A percentile compares a stretch with the other conserved stretches of the same genome.
These are phyloP conservation scores for Cladophialophora yegresii DNA, from an alignment of 2,329 filamentous ascomycete genomes.

Conservation along the genomic window DNA sequence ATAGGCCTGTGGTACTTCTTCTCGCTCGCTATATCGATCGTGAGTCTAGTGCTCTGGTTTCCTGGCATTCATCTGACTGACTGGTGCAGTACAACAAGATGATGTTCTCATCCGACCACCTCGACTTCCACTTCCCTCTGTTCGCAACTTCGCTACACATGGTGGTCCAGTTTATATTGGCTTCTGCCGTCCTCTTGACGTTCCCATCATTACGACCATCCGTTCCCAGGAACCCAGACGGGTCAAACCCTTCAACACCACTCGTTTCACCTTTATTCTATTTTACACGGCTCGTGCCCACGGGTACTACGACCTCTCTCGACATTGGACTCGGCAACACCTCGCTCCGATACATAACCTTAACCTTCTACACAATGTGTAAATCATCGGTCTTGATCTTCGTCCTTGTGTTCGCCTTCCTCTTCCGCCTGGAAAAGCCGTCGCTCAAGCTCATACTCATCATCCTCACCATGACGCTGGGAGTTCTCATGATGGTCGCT, in stretches of 20 bases:
- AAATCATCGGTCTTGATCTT: constrained; percentile 96
- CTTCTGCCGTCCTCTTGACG: constrained; percentile 75
- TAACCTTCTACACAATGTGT: constrained; percentile 99
- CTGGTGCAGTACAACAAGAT: constrained; percentile 90
- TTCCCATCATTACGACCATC: constrained; percentile 79
- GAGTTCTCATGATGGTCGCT: constrained; percentile 97
- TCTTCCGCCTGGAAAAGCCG: constrained; percentile 85
- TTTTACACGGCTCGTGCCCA: constrained; percentile 85
- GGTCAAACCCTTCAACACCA: constrained; percentile 49
- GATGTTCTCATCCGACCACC: constrained; percentile 84
- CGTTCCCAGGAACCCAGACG: constrained; percentile 39
- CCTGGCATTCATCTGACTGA: constrained; percentile 25
- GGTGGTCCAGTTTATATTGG: constrained; percentile 85
- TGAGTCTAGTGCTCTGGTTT: constrained; percentile 52
- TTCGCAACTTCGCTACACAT: constrained; percentile 96
- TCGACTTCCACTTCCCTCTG: constrained; percentile 90
- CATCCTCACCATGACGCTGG: constrained; percentile 86
- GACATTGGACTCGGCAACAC: constrained; percentile 97
- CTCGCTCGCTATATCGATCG: constrained; percentile 87
- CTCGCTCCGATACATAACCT: constrained; percentile 90
- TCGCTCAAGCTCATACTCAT: constrained; percentile 84
- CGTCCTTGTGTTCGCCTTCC: constrained; percentile 89
- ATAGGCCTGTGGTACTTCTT: constrained; percentile 90
- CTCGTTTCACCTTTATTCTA: constrained; percentile 90
- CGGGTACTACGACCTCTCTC: constrained; percentile 86